Evolutionary conservation across 352 stramenopile genomes (phyloP), one percentile per base, ranked within the genome.

Genomic region (Blastocystis sp.): DNA sequence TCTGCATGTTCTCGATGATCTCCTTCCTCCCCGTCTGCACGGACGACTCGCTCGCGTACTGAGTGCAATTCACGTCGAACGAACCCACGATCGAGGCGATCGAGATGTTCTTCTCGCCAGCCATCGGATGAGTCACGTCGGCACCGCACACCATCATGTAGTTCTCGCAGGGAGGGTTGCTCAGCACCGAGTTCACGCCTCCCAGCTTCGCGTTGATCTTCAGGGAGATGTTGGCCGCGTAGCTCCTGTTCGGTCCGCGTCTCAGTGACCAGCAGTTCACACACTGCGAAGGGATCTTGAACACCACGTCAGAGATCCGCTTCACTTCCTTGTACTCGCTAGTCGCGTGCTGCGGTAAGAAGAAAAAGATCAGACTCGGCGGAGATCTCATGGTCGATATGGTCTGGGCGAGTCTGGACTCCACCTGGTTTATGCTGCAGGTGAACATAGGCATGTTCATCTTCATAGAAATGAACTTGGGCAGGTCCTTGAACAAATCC

Each of bases 201-300:
- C 78, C 78, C n/a, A 89, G 56, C 55, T 89, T 89, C 11, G 56
- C 50, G 56, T 89, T 89, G 63, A 89, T 79, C 78, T 89, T 89
- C 45, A 64, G 66, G 13, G 78, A 59, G n/a, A 95, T 93, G 70
- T 95, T 95, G 20, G 90, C 91, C 34, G 94, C 93, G 66, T 95
- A 95, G 90, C 93, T 92, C 16, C 91, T 79, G 26, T 92, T 94
- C 73, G 91, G 92, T 85, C 92, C 93, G 0, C 85, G 56, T 11
- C 94, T 92, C 66, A 94, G 91, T 90, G 94, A 95, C 0, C 78
- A 50, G 16, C 43, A 76, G 9, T 95, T 89, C 92, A 95, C 94
- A 76, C 93, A 95, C 90, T 95, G 93, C 45, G 93, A 95, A 8
- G 94, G 91, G 45, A 95, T 92, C 2, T 93, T 93, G n/a, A 92